Conservation (phyloP, 2,329 filamentous ascomycete genomes). For the Diatrype stigma region DNA sequence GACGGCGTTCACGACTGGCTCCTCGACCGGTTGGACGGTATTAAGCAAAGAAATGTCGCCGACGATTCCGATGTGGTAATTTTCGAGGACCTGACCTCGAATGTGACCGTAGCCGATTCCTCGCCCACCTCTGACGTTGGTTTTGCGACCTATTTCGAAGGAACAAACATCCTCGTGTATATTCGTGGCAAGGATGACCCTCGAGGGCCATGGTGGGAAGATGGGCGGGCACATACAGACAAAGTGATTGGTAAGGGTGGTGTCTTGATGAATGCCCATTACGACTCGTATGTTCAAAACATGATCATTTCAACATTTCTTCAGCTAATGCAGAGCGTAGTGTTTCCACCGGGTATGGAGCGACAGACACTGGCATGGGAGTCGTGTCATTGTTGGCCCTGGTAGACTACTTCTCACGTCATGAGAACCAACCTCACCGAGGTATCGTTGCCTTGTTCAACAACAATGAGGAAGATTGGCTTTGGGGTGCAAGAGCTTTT, state of each 20-base stretch:
- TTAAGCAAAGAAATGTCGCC: conserved; percentile 59
- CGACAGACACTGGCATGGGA: conserved; percentile 90
- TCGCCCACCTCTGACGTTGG: conserved; percentile 26
- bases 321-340: conserved; percentile 37
- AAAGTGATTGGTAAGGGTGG: conserved; percentile 61
- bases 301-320: background rate
- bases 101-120: conserved; percentile 60
- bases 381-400: conserved; percentile 84
- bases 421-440: conserved; percentile 67
- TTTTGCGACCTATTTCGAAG: conserved; percentile 76
- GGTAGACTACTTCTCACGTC: conserved; percentile 76
- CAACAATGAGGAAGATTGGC: conserved; percentile 90
- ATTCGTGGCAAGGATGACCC: conserved; percentile 77
- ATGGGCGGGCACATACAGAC: conserved; percentile 34
- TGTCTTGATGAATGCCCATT: conserved; percentile 91
- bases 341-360: conserved; percentile 86
- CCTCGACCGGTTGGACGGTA: conserved; percentile 64
- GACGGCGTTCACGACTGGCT: conserved; percentile 76
- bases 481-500: conserved; percentile 84
- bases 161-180: conserved; percentile 87
- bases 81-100: conserved; percentile 75
- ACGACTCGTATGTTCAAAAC: conserved; percentile 57
- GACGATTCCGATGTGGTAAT: conserved; percentile 52
- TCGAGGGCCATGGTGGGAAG: conserved; percentile 68
- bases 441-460: conserved; percentile 86